Percentiles rank a stretch among this genome's conserved stretches.
These are phyloP conservation scores for Davidsoniella australis DNA, from an alignment of 2,329 filamentous ascomycete genomes.

Conservation along the genomic window DNA sequence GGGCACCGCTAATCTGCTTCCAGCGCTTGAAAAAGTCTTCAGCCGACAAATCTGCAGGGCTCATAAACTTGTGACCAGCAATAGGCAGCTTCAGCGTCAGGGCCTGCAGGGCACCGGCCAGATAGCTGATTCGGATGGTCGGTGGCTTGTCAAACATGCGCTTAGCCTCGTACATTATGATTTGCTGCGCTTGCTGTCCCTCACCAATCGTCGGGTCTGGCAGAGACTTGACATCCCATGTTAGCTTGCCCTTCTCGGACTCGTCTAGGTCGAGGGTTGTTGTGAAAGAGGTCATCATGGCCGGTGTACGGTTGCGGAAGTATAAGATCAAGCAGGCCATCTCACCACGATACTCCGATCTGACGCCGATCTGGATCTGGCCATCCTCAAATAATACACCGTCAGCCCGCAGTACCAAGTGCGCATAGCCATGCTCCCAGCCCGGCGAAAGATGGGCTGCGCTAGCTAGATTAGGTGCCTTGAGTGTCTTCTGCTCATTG, in stretches of 20 bases:
- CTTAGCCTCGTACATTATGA: slow-evolving; percentile 83
- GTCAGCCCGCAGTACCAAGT: slow-evolving; percentile 61
- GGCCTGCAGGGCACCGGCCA: slow-evolving; percentile 83
- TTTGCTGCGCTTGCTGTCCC: slow-evolving; percentile 72
- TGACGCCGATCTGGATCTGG: slow-evolving; percentile 79
- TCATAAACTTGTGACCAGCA: slow-evolving; percentile 90
- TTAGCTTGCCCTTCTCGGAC: slow-evolving; percentile 46
- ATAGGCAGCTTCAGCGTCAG: slow-evolving; percentile 83
- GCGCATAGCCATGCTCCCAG: slow-evolving; percentile 83
- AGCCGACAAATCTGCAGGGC: slow-evolving; percentile 63
- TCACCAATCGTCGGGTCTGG: slow-evolving; percentile 67
- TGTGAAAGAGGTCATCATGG: slow-evolving; percentile 75
- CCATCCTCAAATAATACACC: slow-evolving; percentile 89
- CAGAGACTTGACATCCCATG: slow-evolving; percentile 73
- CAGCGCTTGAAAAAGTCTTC: slow-evolving; percentile 98
- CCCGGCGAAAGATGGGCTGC: slow-evolving; percentile 85
- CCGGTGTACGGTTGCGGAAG: slow-evolving; percentile 84
- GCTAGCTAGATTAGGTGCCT: slow-evolving; percentile 72
- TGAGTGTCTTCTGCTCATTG: slow-evolving; percentile 38
- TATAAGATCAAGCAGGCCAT: slow-evolving; percentile 92
- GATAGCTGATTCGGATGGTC: slow-evolving; percentile 84
- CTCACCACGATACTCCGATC: slow-evolving; percentile 89
- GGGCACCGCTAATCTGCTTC: slow-evolving; percentile 88
- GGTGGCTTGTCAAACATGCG: slow-evolving; percentile 68
- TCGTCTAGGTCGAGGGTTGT: slow-evolving; percentile 77